Evolutionary conservation across 352 stramenopile species (phyloP), one percentile per base, ranked within the genome.

Genomic region (Pythium pyrilobum): DNA sequence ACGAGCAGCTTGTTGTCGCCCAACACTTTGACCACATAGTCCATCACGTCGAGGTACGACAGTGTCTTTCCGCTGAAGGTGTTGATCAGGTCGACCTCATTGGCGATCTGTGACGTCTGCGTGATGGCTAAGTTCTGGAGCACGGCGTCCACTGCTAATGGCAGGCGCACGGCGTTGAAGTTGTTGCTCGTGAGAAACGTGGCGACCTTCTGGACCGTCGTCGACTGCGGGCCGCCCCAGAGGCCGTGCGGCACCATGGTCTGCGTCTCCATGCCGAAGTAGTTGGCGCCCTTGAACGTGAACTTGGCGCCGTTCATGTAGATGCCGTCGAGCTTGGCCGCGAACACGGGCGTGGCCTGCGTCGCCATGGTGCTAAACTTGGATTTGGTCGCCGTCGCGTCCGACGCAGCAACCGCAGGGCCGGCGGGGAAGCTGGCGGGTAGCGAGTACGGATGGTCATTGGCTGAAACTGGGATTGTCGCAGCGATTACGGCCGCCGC

Each of bases 201-300:
- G 11, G 66, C 66, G 23, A 87, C 52, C 5, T 55, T 40, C 2
- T 62, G 59, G 12, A 86, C 27, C 12, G 72, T 79, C 18, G 73
- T 86, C 10, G 75, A 86, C 24, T 69, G 51, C 5, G 49, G 39
- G n/a, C 75, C 75, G 10, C 75, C 73, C 76, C 76, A 87, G 20
- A 87, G 63, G 18, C 76, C 76, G 36, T 87, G 76, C 1, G 72
- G 72, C 18, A 78, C 72, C 33, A 70, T 57, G 56, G 83, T 85
- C 41, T 82, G 64, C 11, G 56, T 79, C 53, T 87, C 76, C 69
- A 87, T 74, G 15, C 76, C 76, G 48, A 87, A 87, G 52, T 65
- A 85, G 45, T 64, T 87, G 31, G 56, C 70, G 36, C 76, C 76
- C 31, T 87, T 87, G 52, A 87, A 28, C 28, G 41, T 59, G 59